Base-by-base conservation (phyloP, 2,329 filamentous ascomycete genomes). In the Fusarium compactum region DNA sequence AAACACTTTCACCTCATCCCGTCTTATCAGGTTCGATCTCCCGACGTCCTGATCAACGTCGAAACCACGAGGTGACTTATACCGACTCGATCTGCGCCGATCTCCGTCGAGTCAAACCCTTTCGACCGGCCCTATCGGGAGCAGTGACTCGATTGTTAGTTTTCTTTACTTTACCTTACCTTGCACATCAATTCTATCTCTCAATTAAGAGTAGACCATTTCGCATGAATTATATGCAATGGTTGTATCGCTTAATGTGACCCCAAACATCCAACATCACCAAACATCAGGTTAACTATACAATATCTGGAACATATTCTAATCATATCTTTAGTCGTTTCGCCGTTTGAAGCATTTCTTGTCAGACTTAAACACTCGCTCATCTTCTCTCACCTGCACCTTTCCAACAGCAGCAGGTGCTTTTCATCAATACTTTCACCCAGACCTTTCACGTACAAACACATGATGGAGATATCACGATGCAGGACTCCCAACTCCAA, bases 401-500 rank as follows among this genome's bases (percentile, higher is more conserved):
- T 47, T 51, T 50, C 9, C 29, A 27, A 40, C 27, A 67, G 41
- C 34, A 44, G 18, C 30, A 34, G 24, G 46, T 47, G 45, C 40
- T 54, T n/a, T n/a, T 6, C 8, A 58, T 29, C 32, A 38, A 54
- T 57, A 45, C 27, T 38, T 38, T 44, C 38, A 32, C 48, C 51
- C 41, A 48, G 41, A 44, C 20, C 47, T 38, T 55, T 59, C 41
- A 41, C 50, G 58, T 38, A 44, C 38, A 62, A 48, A 43, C 62
- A 22, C 63, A 73, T 50, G 48, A 76, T 76, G 74, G 70, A 63
- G 58, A 62, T 60, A 73, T 53, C 68, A 69, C 43, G 32, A 76
- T 76, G 74, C 74, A 69, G 34, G 58, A 64, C 47, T 68, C 68
- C 32, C 73, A 78, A 70, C 79, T 80, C 71, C 79, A 80, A 45